Evolutionary conservation across 106 monocot genomes (phyloP), one percentile per base, ranked within the genome.

Genomic region (Allium sativum): DNA sequence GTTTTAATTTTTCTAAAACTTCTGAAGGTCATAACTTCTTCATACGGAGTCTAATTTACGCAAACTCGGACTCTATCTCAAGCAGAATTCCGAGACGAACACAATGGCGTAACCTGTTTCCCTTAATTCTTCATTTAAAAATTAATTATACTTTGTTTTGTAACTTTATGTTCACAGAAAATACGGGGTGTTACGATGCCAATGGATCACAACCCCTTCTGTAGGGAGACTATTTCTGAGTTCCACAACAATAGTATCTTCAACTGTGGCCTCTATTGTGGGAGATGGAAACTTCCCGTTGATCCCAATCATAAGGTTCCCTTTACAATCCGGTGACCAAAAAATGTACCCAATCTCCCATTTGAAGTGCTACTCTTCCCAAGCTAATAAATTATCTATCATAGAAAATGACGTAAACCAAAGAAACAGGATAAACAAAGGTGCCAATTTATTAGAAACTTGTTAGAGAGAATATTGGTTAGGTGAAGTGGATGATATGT

Each of bases 121-220:
- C n/a, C n/a, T n/a, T n/a, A n/a, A n/a, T n/a, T n/a, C n/a, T n/a
- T n/a, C n/a, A n/a, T n/a, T n/a, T n/a, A n/a, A n/a, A n/a, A n/a
- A n/a, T n/a, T n/a, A n/a, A n/a, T n/a, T n/a, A n/a, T n/a, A n/a
- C n/a, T n/a, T n/a, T n/a, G n/a, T n/a, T n/a, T n/a, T n/a, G n/a
- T n/a, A n/a, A n/a, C n/a, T n/a, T n/a, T n/a, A n/a, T n/a, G n/a
- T n/a, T n/a, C n/a, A n/a, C n/a, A n/a, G n/a, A n/a, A n/a, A n/a
- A n/a, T n/a, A n/a, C n/a, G n/a, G n/a, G n/a, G n/a, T n/a, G n/a
- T n/a, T n/a, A n/a, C n/a, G n/a, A n/a, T n/a, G 93, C 93, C 93
- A 93, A 44, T 93, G 93, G 61, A 93, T 84, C 56, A 82, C 88
- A 10, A 88, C 79, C 3, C 84, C 84, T 65, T 93, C 93, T 10